These are phyloP conservation scores for Aspergillus candidus DNA, from an alignment of 2,329 filamentous ascomycete genomes.

Conservation along the genomic window DNA sequence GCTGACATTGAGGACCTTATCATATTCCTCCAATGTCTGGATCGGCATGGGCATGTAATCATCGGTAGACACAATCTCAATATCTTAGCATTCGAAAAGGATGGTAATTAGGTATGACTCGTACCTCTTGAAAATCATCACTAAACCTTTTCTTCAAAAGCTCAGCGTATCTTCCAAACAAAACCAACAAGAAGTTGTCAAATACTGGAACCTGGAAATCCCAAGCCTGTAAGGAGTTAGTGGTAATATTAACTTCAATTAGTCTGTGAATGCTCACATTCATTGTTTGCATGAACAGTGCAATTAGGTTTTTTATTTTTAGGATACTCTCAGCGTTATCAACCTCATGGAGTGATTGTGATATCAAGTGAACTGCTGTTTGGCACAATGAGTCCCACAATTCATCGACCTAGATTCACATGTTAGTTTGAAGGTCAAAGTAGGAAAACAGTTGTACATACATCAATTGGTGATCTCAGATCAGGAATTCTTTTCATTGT, in stretches of 20 bases:
- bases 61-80: constrained; percentile 69
- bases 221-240: constrained; percentile 59
- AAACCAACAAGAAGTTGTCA: constrained; percentile 74
- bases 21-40: constrained; percentile 81
- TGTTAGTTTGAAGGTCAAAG: constrained; percentile 5
- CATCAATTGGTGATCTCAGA: constrained; percentile 74
- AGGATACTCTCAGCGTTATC: constrained; percentile 81
- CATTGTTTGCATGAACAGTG: constrained; percentile 97
- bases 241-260: constrained; percentile 1
- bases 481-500: constrained; percentile 84
- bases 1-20: constrained; percentile 90
- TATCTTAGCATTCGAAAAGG: constrained; percentile 7
- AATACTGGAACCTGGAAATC: constrained; percentile 76
- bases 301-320: constrained; percentile 91
- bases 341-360: constrained; percentile 70
- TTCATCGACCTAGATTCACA: constrained; percentile 68
- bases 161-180: constrained; percentile 93
- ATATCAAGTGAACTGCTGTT: constrained; percentile 73
- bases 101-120: constrained; percentile 1
- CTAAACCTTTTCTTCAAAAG: constrained; percentile 86
- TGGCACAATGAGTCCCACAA: constrained; percentile 98
- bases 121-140: constrained; percentile 87
- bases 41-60: constrained; percentile 99
- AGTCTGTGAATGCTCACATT: constrained; percentile 53
- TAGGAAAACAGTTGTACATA: constrained; percentile 31